Conservation (phyloP, 441 rosid genomes). For the Arabidopsis hybrid region DNA sequence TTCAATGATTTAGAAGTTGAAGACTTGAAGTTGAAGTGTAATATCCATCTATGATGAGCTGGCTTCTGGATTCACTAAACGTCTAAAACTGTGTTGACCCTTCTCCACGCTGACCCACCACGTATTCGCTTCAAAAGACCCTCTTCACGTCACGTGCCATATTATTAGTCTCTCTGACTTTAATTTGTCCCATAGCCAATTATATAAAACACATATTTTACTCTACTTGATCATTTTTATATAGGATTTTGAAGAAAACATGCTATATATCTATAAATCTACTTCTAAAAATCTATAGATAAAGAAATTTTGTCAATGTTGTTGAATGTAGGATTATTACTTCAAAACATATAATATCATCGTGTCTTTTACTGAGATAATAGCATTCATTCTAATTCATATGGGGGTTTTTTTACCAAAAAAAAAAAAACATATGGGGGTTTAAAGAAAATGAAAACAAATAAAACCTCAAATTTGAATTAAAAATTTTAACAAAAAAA, state of each 20-base stretch:
- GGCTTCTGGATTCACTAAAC: slow-evolving; percentile 19
- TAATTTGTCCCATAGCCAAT: slow-evolving; percentile 10
- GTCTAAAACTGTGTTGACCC: slow-evolving; percentile 31
- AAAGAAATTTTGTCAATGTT: not conserved
- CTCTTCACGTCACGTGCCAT: slow-evolving; percentile 12
- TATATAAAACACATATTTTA: not conserved
- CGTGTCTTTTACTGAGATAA: not conserved
- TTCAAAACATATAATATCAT: not conserved
- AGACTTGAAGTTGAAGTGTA: slow-evolving; percentile 22
- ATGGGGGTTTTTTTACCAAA: too few relatives aligned
- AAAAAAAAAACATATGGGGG: not conserved
- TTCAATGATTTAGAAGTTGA: slow-evolving; percentile 27
- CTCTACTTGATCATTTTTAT: not conserved
- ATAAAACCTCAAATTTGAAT: too few relatives aligned
- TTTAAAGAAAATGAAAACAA: not conserved
- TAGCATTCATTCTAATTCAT: not conserved
- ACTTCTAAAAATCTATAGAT: not conserved
- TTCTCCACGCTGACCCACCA: slow-evolving; percentile 40
- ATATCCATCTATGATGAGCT: slow-evolving; percentile 12
- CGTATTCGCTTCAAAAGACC: slow-evolving; percentile 19
- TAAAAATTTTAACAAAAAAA: too few relatives aligned
- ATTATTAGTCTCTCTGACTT: slow-evolving; percentile 18
- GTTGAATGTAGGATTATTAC: not conserved
- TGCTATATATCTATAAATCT: too few relatives aligned
- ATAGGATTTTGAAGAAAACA: too few relatives aligned